Base-by-base conservation (phyloP, 225 moss, liverwort and hornwort genomes). In the Pseudisothecium myosuroides region DNA sequence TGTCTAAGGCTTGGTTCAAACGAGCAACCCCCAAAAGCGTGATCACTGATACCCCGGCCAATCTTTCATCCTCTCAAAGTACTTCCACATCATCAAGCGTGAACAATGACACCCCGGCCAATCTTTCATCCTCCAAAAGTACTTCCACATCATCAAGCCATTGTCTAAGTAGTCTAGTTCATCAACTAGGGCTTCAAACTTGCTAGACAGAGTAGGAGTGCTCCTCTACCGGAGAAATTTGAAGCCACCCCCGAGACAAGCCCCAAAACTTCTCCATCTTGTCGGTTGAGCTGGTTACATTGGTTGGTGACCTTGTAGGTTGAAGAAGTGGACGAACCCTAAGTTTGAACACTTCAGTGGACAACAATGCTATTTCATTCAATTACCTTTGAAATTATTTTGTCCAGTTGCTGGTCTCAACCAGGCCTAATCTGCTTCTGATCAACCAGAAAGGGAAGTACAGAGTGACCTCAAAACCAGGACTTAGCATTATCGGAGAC, bases 81-180 rank as follows among this genome's bases (percentile, higher is more conserved):
- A n/a, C n/a, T n/a, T n/a, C n/a, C n/a, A n/a, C n/a, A n/a, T n/a
- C n/a, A n/a, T n/a, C n/a, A n/a, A n/a, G 18, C 4, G 4, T 17
- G 2, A 65, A 65, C 34, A 65, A 2, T 34, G 8, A 65, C 9
- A n/a, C 11, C 21, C 5, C 1, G 8, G 2, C 19, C 6, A 67
- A 2, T 37, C 67, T 22, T n/a, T n/a, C n/a, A 67, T 67, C 67
- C 31, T 16, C 8, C 4, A 15, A 8, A 63, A 31, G 31, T 63
- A 63, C 4, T 63, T 32, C 32, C 4, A 13, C 1, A 1, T n/a
- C n/a, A n/a, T 37, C 12, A 7, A 0, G 22, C 12, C 6, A 2
- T n/a, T n/a, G 22, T n/a, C 18, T 20, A 2, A 20, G 3, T 4
- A 1, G 1, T n/a, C 12, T 6, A 7, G 3, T 68, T 68, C 2